phyloP scores from a whole-genome alignment of 2,329 filamentous ascomycete genomes.

The Pseudopyricularia cyperi region DNA sequence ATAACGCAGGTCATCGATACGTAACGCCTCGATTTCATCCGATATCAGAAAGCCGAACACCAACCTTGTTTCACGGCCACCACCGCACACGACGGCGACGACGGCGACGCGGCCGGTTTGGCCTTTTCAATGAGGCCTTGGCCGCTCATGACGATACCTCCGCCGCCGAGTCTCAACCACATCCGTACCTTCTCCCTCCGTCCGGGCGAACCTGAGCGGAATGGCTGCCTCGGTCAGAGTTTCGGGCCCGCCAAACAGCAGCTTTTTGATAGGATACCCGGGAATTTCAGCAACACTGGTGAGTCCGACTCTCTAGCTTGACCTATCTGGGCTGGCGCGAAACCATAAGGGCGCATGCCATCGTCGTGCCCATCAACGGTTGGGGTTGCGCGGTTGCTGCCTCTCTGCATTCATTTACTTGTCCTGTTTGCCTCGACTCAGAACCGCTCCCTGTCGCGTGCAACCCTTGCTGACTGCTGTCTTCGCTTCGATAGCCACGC shows the following conservation, averaged over 20 bases:
- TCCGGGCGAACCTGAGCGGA: neutral
- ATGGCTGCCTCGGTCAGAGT: slow-evolving; percentile 62
- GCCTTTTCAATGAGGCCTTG: slow-evolving; percentile 1
- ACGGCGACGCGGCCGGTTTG: neutral
- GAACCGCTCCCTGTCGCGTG: neutral
- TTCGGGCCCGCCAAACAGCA: slow-evolving; percentile 92
- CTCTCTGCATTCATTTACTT: too few species aligned
- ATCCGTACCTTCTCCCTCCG: neutral
- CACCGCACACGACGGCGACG: neutral
- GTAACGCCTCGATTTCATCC: too few species aligned
- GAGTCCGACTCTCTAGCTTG: slow-evolving; percentile 29
- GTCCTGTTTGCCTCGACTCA: too few species aligned
- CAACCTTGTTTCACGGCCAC: too few species aligned
- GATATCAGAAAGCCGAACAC: too few species aligned
- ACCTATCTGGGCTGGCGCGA: neutral
- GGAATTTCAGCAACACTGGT: slow-evolving; percentile 96
- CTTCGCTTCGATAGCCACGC: slow-evolving; percentile 52
- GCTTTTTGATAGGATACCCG: slow-evolving; percentile 91
- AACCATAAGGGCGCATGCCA: too few species aligned
- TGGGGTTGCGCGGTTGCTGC: too few species aligned
- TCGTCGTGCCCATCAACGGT: too few species aligned
- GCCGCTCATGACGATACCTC: neutral
- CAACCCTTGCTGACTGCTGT: neutral
- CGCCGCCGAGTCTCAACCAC: neutral
- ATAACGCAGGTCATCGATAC: too few species aligned